These are phyloP conservation scores for Apophysomyces ossiformis DNA, from an alignment of 371 early-diverging fungal species.

Conservation along the genomic window DNA sequence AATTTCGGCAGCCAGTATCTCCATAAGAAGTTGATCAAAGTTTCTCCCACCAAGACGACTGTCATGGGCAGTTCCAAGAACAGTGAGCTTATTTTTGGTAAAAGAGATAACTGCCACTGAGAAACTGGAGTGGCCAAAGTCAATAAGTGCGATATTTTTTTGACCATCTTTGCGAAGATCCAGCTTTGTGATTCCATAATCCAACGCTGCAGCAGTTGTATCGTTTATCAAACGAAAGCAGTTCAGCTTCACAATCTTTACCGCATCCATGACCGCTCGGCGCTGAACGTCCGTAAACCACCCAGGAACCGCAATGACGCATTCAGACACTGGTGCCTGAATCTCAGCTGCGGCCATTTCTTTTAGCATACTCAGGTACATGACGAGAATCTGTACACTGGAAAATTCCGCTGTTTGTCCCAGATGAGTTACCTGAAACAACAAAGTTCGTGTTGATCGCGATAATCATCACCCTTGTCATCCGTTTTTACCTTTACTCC, in stretches of 20 bases:
- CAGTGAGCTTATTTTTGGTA: conserved; percentile 89
- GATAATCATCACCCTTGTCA: neutral
- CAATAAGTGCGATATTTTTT: conserved; percentile 88
- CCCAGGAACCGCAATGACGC: conserved; percentile 89
- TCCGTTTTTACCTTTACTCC: conserved; percentile 69
- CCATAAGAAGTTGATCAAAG: conserved; percentile 86
- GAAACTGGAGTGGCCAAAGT: conserved; percentile 90
- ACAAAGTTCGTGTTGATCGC: neutral
- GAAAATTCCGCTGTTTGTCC: conserved; percentile 76
- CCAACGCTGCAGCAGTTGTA: conserved; percentile 89
- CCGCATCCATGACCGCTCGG: conserved; percentile 84
- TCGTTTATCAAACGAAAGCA: conserved; percentile 90
- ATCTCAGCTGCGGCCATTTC: conserved; percentile 83
- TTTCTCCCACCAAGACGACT: conserved; percentile 92
- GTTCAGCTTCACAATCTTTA: conserved; percentile 88
- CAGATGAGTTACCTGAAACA: conserved; percentile 67
- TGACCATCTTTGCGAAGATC: conserved; percentile 94
- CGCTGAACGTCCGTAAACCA: conserved; percentile 95
- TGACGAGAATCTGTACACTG: conserved; percentile 84
- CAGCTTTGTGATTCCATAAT: conserved; percentile 94
- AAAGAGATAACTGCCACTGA: conserved; percentile 88
- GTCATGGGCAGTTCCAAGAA: conserved; percentile 88
- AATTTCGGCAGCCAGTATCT: conserved; percentile 83
- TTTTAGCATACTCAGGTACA: conserved; percentile 90
- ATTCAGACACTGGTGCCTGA: conserved; percentile 83